Percentiles rank a stretch among this genome's conserved stretches.
Conservation (phyloP, 106 monocot species). For the Dendrobium nobile region DNA sequence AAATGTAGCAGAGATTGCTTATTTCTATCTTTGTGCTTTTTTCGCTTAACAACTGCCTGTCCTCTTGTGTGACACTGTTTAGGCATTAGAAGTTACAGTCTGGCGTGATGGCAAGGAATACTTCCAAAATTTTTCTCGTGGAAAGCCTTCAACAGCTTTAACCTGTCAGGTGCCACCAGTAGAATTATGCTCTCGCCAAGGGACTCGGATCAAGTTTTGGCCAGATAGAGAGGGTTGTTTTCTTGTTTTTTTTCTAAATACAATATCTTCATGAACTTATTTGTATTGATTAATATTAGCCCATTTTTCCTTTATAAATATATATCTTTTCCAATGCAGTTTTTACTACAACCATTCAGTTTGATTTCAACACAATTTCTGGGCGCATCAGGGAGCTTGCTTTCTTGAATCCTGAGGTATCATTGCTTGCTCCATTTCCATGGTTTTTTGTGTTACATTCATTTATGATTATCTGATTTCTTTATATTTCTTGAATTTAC, state of each 20-base stretch:
- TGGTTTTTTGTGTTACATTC: neutral
- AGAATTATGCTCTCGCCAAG: constrained; percentile 41
- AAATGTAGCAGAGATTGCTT: neutral
- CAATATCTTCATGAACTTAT: neutral
- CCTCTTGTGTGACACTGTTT: neutral
- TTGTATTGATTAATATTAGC: neutral
- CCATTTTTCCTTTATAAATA: neutral
- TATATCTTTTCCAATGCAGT: constrained; percentile 34
- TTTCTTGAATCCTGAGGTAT: constrained; percentile 91
- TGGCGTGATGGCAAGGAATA: constrained; percentile 91
- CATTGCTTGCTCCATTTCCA: neutral
- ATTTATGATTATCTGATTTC: neutral
- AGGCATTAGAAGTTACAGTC: constrained; percentile 88
- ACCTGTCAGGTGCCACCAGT: constrained; percentile 25
- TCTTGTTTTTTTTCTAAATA: neutral
- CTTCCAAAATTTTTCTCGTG: constrained; percentile 71
- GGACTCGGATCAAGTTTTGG: constrained; percentile 90
- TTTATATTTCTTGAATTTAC: neutral
- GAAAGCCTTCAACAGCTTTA: constrained; percentile 74
- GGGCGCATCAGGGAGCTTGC: constrained; percentile 94
- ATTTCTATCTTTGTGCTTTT: neutral
- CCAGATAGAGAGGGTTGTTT: constrained; percentile 81
- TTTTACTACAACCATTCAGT: constrained; percentile 75
- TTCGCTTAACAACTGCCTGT: neutral
- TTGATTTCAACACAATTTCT: constrained; percentile 85